Conservation (phyloP, 2,329 filamentous ascomycete genomes). For the Dothideomycetes sp. region DNA sequence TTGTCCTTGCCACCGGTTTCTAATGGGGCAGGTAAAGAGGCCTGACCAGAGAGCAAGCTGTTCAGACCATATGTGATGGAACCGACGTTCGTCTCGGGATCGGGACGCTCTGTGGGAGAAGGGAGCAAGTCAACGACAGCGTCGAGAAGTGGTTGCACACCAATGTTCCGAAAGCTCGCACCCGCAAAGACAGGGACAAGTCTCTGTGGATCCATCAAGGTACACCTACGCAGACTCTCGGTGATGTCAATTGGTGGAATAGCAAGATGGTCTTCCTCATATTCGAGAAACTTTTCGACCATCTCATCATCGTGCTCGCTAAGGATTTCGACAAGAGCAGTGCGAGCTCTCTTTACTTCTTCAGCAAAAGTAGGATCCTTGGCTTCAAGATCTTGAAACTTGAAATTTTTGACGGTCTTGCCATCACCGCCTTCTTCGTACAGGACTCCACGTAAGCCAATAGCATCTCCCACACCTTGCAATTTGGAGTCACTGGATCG, state of each 20-base stretch:
- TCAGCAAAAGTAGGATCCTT: conserved; percentile 41
- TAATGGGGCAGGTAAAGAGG: conserved; percentile 12
- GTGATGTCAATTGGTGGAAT: conserved; percentile 58
- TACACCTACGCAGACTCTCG: conserved; percentile 60
- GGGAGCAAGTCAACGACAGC: conserved; percentile 81
- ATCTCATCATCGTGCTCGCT: conserved; percentile 82
- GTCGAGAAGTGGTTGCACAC: conserved; percentile 83
- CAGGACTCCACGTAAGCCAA: conserved; percentile 62
- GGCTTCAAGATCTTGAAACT: conserved; percentile 41
- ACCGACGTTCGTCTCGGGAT: conserved; percentile 64
- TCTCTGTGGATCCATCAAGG: conserved; percentile 56
- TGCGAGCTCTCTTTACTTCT: conserved; percentile 66
- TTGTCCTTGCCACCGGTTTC: conserved; percentile 6
- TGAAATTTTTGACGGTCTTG: conserved; percentile 40
- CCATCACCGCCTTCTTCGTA: conserved; percentile 62
- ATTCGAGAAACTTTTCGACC: conserved; percentile 72
- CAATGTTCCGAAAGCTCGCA: conserved; percentile 87
- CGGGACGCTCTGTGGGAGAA: conserved; percentile 66
- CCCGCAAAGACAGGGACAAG: conserved; percentile 82
- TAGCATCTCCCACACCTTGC: conserved; percentile 72
- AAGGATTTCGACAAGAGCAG: conserved; percentile 68
- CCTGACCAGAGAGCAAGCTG: conserved; percentile 27
- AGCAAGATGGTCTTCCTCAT: conserved; percentile 58
- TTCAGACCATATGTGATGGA: conserved; percentile 41
- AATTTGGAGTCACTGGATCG: conserved; percentile 61